These are phyloP conservation scores for Begonia loranthoides DNA, from an alignment of 306 rosid genomes.

Conservation along the genomic window DNA sequence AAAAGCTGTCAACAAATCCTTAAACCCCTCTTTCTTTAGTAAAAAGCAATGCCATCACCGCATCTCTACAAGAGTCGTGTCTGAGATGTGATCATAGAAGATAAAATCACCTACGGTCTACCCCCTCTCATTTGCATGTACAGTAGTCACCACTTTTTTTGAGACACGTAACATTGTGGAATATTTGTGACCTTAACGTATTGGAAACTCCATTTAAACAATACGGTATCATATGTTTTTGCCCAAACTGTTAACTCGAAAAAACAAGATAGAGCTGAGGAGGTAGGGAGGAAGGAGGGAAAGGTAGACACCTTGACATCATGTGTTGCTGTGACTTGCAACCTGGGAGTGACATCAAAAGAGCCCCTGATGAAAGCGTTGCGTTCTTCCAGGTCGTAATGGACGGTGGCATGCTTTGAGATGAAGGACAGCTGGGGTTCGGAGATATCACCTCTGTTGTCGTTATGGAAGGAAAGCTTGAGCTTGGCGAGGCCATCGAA, in stretches of 20 bases:
- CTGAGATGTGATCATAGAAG: no score
- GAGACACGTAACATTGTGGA: no score
- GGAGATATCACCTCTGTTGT: slow-evolving; percentile 42
- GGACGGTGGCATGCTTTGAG: slow-evolving; percentile 55
- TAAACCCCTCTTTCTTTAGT: no score
- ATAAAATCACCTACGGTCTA: no score
- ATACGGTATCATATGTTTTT: no score
- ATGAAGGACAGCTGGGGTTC: slow-evolving; percentile 49
- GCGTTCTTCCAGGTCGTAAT: slow-evolving; percentile 49
- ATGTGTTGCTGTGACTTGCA: slow-evolving; percentile 48
- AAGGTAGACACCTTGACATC: slow-evolving; percentile 34
- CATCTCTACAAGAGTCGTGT: no score
- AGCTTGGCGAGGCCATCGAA: slow-evolving; percentile 64
- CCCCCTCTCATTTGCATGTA: no score
- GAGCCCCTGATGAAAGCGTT: slow-evolving; percentile 51
- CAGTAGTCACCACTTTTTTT: no score
- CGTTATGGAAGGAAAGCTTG: slow-evolving; percentile 49
- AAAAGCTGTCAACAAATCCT: no score
- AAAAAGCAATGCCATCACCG: no score
- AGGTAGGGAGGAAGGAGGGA: background rate
- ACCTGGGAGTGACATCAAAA: slow-evolving; percentile 45
- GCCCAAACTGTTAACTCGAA: no score
- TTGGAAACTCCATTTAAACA: background rate
- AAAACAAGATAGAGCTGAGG: background rate
- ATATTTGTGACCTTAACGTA: background rate